phyloP scores from a whole-genome alignment of 2,329 filamentous ascomycete species.

The Chaetomiaceae sp. region DNA sequence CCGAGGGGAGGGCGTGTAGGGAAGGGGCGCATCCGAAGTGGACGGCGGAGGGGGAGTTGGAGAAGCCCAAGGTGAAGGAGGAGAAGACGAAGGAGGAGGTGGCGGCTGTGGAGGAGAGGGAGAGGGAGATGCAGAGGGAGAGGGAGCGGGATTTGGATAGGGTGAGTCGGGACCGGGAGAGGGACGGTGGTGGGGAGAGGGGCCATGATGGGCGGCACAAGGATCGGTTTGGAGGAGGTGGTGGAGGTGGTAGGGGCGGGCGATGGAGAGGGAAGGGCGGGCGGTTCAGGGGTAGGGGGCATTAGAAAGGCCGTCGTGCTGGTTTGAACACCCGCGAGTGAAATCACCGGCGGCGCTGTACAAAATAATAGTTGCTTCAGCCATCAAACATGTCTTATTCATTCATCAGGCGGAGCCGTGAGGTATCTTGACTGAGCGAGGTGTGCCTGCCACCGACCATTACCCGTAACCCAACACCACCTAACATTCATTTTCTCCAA shows the following conservation, averaged over 20 bases:
- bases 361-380: no score
- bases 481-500: no score
- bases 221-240: constrained; percentile 31
- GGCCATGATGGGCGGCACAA: constrained; percentile 21
- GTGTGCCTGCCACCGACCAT: constrained; percentile 9
- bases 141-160: constrained; percentile 23
- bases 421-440: constrained; percentile 5
- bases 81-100: constrained; percentile 54
- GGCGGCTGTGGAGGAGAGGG: constrained; percentile 29
- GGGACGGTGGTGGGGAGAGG: constrained; percentile 21
- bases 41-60: constrained; percentile 57
- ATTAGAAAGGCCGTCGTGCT: constrained; percentile 10
- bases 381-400: constrained; percentile 2
- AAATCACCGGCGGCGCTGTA: no score
- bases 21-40: constrained; percentile 79
- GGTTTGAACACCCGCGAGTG: no score
- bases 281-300: constrained; percentile 25
- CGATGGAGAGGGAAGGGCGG: constrained; percentile 28
- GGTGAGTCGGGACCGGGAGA: constrained; percentile 21
- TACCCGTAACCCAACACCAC: neutral
- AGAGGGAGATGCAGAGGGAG: constrained; percentile 36
- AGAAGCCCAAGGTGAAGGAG: constrained; percentile 67
- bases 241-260: constrained; percentile 31
- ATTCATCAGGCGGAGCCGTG: constrained; percentile 8
- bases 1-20: constrained; percentile 64